These are phyloP conservation scores for Quaeritorhiza haematococci DNA, from an alignment of 371 early-diverging fungal species.

Conservation along the genomic window DNA sequence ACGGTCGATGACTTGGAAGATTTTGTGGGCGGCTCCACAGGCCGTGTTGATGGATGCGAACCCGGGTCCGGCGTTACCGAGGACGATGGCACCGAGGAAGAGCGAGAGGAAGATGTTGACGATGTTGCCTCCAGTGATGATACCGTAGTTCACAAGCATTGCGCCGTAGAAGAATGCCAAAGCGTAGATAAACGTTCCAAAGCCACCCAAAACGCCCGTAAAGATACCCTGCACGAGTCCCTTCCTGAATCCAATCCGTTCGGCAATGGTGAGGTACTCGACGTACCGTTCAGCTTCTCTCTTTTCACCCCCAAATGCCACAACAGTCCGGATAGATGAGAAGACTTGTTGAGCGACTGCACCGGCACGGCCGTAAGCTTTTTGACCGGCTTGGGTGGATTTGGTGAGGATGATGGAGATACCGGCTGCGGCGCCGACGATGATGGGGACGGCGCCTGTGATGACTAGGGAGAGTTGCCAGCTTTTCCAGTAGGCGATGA, in stretches of 20 bases:
- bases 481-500: conserved; percentile 21
- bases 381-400: conserved; percentile 15
- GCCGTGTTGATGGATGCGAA: neutral
- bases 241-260: conserved; percentile 27
- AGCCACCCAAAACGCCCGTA: conserved; percentile 4
- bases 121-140: conserved; percentile 33
- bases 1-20: conserved; percentile 32
- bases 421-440: conserved; percentile 27
- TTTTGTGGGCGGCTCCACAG: conserved; percentile 10
- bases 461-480: conserved; percentile 23
- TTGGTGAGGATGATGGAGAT: conserved; percentile 26
- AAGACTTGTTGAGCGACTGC: conserved; percentile 13
- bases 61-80: conserved; percentile 8
- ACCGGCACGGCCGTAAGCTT: conserved; percentile 6
- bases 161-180: conserved; percentile 64
- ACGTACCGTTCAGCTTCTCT: conserved; percentile 63
- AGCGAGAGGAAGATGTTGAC: conserved; percentile 56
- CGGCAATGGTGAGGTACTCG: conserved; percentile 27
- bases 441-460: conserved; percentile 23
- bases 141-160: conserved; percentile 41
- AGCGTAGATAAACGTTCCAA: conserved; percentile 46
- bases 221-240: conserved; percentile 6
- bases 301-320: conserved; percentile 55
- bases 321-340: conserved; percentile 9
- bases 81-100: conserved; percentile 20